A percentile compares a stretch with the other conserved stretches of the same genome.
Conservation (phyloP, 495 filamentous ascomycete genomes). For the Talaromyces trachyspermus region DNA sequence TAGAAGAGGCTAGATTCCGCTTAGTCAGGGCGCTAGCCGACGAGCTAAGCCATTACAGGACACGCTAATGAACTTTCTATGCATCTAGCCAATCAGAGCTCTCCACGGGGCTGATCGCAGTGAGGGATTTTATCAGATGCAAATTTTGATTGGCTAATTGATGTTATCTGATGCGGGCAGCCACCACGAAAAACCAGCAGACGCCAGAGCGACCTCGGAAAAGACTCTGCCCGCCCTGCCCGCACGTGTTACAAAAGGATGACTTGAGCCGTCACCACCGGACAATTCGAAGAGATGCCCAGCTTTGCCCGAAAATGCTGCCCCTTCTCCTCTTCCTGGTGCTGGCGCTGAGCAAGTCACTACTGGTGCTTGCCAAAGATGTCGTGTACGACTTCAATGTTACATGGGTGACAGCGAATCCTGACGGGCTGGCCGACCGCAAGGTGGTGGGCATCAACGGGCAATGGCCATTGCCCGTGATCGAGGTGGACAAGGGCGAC, state of each 20-base stretch:
- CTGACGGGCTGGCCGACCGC: conserved; percentile 60
- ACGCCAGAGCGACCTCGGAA: too few relatives aligned
- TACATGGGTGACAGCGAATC: conserved; percentile 73
- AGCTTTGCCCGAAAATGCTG: neutral
- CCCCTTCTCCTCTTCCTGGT: neutral
- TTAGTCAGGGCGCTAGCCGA: too few relatives aligned
- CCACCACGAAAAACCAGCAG: too few relatives aligned
- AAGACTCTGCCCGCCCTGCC: too few relatives aligned
- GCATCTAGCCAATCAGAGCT: too few relatives aligned
- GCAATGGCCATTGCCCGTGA: conserved; percentile 66
- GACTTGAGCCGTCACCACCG: neutral
- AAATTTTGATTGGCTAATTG: too few relatives aligned
- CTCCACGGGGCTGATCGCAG: too few relatives aligned
- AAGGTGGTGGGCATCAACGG: conserved; percentile 75
- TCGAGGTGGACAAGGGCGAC: conserved; percentile 65
- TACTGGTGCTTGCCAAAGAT: conserved; percentile 41
- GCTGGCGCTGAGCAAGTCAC: neutral
- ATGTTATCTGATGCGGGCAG: too few relatives aligned
- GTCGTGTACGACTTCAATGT: conserved; percentile 74
- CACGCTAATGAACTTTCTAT: too few relatives aligned
- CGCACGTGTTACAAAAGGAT: neutral
- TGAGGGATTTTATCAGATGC: too few relatives aligned
- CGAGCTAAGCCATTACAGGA: too few relatives aligned
- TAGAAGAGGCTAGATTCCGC: too few relatives aligned
- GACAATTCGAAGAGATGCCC: neutral